These are phyloP conservation scores for Ambrosia hybrid DNA, from an alignment of 140 eudicot genomes.

Conservation along the genomic window DNA sequence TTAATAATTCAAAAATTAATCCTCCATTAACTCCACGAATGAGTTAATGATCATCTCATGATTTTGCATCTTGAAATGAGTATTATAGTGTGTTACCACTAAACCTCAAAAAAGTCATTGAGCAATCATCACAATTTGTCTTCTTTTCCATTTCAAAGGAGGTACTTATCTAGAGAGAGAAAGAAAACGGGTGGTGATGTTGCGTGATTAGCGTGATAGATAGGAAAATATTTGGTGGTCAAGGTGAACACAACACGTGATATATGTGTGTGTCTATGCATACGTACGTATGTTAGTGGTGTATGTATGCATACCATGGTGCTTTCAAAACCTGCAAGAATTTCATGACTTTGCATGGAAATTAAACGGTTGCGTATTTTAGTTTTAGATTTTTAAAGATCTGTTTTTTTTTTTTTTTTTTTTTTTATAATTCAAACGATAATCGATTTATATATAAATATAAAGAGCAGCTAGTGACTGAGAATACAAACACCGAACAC, in stretches of 20 bases:
- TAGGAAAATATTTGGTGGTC: conserved; percentile 25
- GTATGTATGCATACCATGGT: conserved; percentile 1
- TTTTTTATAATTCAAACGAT: no score
- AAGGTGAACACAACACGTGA: conserved; percentile 3
- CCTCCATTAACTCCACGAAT: background rate
- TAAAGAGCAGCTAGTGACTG: no score
- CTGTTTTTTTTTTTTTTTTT: background rate
- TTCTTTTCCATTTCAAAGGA: conserved; percentile 11
- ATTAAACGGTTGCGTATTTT: background rate
- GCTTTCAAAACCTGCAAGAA: conserved; percentile 37
- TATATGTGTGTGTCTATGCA: background rate
- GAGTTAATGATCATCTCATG: conserved; percentile 6
- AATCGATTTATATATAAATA: no score
- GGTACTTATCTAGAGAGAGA: conserved; percentile 22
- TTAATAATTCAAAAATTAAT: background rate
- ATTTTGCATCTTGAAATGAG: conserved; percentile 23
- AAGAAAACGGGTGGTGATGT: conserved; percentile 21
- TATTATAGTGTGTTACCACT: conserved; percentile 21
- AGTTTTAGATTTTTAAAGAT: background rate
- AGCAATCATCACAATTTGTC: conserved; percentile 19
- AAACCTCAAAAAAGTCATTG: conserved; percentile 21
- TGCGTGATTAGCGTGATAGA: conserved; percentile 52
- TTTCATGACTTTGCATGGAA: conserved; percentile 36
- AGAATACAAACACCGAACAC: no score
- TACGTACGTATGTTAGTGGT: background rate